phyloP scores from a whole-genome alignment of 306 rosid genomes.

The Acmispon strigosus region DNA sequence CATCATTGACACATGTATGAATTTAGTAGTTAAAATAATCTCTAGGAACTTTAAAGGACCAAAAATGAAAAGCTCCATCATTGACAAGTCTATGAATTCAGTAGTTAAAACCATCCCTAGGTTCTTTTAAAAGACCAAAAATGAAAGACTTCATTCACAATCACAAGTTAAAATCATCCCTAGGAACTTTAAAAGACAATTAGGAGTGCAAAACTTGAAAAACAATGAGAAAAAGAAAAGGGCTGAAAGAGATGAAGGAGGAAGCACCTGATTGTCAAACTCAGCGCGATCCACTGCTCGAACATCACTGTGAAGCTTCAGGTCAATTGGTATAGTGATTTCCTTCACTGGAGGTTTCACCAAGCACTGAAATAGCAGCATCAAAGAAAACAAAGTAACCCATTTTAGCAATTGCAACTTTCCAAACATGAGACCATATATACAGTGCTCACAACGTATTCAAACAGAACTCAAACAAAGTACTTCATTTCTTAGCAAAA shows the following conservation, averaged over 20 bases:
- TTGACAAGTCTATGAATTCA: not conserved
- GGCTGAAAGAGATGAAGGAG: not conserved
- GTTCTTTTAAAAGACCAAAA: too few species aligned
- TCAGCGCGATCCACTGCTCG: constrained; percentile 79
- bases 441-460: too few species aligned
- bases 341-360: constrained; percentile 71
- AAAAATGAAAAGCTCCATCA: too few species aligned
- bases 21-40: too few species aligned
- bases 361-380: constrained; percentile 48
- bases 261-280: constrained; percentile 78
- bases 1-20: too few species aligned
- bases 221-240: not conserved
- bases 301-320: constrained; percentile 56
- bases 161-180: not conserved
- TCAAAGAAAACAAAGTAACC: not conserved
- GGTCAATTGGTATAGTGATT: constrained; percentile 59
- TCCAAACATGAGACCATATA: too few species aligned
- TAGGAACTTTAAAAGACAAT: not conserved
- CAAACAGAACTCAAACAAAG: not conserved
- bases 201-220: not conserved
- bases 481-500: not conserved
- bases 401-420: too few species aligned
- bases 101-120: too few species aligned
- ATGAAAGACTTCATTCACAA: too few species aligned
- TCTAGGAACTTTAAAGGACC: too few species aligned